Evolutionary conservation across 345 rosid species (phyloP).

Genomic region (Leavenworthia alabamica): DNA sequence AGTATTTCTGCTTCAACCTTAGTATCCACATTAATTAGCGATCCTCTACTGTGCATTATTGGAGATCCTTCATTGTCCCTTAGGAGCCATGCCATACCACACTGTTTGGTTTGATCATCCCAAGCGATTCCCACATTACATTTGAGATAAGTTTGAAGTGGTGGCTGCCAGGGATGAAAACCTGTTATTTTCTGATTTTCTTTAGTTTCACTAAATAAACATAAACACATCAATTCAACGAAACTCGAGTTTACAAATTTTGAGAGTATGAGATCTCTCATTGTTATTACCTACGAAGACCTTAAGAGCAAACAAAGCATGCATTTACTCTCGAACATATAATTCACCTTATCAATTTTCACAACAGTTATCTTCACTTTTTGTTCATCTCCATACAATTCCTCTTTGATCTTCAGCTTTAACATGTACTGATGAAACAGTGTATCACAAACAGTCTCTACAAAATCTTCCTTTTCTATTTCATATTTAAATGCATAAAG

Average conservation of each 20-base stretch:
- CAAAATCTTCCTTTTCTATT: slow-evolving; percentile 48
- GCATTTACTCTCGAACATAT: slow-evolving; percentile 53
- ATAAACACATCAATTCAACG: background rate
- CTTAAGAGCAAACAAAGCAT: slow-evolving; percentile 49
- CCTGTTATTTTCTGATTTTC: background rate
- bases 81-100: too few relatives aligned
- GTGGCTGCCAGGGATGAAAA: too few relatives aligned
- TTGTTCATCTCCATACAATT: slow-evolving; percentile 71
- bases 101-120: too few relatives aligned
- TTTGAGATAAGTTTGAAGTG: too few relatives aligned
- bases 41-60: too few relatives aligned
- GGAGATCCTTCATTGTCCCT: too few relatives aligned
- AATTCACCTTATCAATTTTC: slow-evolving; percentile 57
- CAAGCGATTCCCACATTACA: too few relatives aligned
- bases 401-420: slow-evolving; percentile 86
- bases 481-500: slow-evolving; percentile 56
- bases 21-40: too few relatives aligned
- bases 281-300: background rate
- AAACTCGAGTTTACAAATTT: background rate
- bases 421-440: slow-evolving; percentile 56
- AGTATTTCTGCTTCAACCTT: too few relatives aligned
- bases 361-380: slow-evolving; percentile 70
- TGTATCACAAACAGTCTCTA: slow-evolving; percentile 39
- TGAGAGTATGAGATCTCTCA: background rate
- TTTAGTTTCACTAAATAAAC: background rate